A percentile compares a stretch with the other conserved stretches of the same genome.
Evolutionary conservation across 2,329 filamentous ascomycete species (phyloP).

Genomic region (Paracoccidioides lutzii): DNA sequence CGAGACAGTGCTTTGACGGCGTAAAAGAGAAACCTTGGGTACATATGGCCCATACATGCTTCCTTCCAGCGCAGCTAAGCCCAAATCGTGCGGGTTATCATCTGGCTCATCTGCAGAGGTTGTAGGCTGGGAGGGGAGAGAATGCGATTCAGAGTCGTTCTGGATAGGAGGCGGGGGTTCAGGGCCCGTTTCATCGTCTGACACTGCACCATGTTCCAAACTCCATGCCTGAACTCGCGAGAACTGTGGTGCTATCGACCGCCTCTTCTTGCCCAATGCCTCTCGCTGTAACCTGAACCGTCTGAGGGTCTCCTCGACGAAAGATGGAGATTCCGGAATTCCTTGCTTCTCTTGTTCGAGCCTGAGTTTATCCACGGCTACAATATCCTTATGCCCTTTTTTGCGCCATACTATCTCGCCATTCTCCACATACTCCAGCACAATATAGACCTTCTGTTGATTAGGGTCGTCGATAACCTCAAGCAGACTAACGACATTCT

Average conservation of each 20-base stretch:
- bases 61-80: slow-evolving; percentile 52
- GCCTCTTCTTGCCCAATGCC: slow-evolving; percentile 47
- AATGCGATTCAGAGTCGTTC: slow-evolving; percentile 44
- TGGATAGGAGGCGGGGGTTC: slow-evolving; percentile 26
- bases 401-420: slow-evolving; percentile 92
- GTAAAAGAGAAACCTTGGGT: slow-evolving; percentile 43
- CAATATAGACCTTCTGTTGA: slow-evolving; percentile 95
- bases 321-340: slow-evolving; percentile 52
- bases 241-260: slow-evolving; percentile 41
- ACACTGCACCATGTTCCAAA: slow-evolving; percentile 60
- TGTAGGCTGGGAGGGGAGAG: slow-evolving; percentile 41
- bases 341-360: slow-evolving; percentile 64
- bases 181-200: slow-evolving; percentile 35
- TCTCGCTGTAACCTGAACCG: slow-evolving; percentile 35
- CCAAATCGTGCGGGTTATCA: slow-evolving; percentile 18
- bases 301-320: slow-evolving; percentile 32
- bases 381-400: slow-evolving; percentile 72
- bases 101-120: slow-evolving; percentile 34
- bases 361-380: slow-evolving; percentile 66
- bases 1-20: slow-evolving; percentile 69
- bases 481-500: slow-evolving; percentile 88
- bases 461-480: slow-evolving; percentile 97
- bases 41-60: slow-evolving; percentile 67
- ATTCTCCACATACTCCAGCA: slow-evolving; percentile 85
- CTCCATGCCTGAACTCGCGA: slow-evolving; percentile 62